These are phyloP conservation scores for Olyra latifolia DNA, from an alignment of 176 grass and related monocot species.

Conservation along the genomic window DNA sequence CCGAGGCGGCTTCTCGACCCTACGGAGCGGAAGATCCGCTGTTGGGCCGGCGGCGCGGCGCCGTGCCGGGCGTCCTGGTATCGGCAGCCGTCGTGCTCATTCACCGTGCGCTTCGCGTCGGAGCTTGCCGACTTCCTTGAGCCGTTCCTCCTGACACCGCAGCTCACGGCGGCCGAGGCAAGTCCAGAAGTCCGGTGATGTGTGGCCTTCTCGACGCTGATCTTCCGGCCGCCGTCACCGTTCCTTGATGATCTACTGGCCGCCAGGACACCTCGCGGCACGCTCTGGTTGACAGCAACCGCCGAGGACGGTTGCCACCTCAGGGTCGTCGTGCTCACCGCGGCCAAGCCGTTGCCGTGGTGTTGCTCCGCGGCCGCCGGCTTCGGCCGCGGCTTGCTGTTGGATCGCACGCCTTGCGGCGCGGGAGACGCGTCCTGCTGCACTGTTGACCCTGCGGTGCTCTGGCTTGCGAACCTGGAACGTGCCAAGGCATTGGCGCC, in stretches of 20 bases:
- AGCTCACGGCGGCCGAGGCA: neutral
- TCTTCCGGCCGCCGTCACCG: neutral
- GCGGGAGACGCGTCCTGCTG: neutral
- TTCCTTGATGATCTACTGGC: neutral
- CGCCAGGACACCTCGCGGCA: neutral
- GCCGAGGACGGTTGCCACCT: neutral
- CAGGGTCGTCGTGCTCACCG: neutral
- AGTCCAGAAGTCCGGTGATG: neutral
- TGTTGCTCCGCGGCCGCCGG: neutral
- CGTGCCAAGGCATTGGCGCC: conserved; percentile 5
- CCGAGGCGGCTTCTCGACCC: neutral
- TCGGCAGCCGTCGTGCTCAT: neutral
- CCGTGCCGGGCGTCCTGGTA: too few relatives aligned
- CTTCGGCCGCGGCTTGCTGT: neutral
- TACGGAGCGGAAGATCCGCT: neutral
- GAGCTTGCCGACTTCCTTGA: neutral
- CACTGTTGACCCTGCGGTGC: neutral
- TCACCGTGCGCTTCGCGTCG: neutral
- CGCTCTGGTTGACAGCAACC: neutral
- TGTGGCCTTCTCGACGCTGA: neutral
- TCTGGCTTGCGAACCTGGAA: conserved; percentile 29
- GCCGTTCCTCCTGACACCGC: neutral
- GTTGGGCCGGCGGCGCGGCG: neutral
- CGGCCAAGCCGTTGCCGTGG: neutral
- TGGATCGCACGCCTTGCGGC: neutral